Conservation (phyloP, 202 grass and related monocot genomes). For the Zoysia matrella region DNA sequence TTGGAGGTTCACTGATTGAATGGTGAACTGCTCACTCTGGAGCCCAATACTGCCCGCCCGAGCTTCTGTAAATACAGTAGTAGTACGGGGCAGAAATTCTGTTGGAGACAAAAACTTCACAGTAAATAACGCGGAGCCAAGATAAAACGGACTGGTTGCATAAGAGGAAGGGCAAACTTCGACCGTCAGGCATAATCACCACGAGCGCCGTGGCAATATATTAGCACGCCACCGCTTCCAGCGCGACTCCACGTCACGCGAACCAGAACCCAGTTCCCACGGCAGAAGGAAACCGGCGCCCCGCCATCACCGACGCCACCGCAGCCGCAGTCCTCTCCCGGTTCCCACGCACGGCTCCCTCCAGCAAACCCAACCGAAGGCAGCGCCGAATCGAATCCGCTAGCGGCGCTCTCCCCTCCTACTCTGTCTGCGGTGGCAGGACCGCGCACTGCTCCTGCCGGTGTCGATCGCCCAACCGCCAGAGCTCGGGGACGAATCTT, state of each 20-base stretch:
- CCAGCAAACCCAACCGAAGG: slow-evolving; percentile 7
- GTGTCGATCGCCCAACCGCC: background rate
- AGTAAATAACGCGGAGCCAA: background rate
- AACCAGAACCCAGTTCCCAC: slow-evolving; percentile 33
- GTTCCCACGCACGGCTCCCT: slow-evolving; percentile 17
- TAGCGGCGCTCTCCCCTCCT: background rate
- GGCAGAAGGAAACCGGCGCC: slow-evolving; percentile 9
- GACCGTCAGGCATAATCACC: background rate
- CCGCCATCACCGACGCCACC: slow-evolving; percentile 29
- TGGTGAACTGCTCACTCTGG: background rate
- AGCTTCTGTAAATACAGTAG: too few relatives aligned
- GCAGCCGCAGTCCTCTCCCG: slow-evolving; percentile 19
- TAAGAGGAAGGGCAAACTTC: background rate
- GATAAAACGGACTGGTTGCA: background rate
- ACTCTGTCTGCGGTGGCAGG: slow-evolving; percentile 34
- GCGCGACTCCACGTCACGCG: background rate
- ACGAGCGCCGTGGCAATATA: slow-evolving; percentile 11
- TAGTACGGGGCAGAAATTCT: background rate
- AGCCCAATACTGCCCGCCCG: background rate
- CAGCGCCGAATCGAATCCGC: slow-evolving; percentile 14
- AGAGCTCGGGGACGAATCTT: slow-evolving; percentile 37
- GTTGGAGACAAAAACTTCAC: background rate
- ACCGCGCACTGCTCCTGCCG: background rate
- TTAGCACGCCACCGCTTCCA: slow-evolving; percentile 1
- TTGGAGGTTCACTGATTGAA: background rate